phyloP scores from a whole-genome alignment of 352 stramenopile genomes.

The Phytophthora colocasiae region DNA sequence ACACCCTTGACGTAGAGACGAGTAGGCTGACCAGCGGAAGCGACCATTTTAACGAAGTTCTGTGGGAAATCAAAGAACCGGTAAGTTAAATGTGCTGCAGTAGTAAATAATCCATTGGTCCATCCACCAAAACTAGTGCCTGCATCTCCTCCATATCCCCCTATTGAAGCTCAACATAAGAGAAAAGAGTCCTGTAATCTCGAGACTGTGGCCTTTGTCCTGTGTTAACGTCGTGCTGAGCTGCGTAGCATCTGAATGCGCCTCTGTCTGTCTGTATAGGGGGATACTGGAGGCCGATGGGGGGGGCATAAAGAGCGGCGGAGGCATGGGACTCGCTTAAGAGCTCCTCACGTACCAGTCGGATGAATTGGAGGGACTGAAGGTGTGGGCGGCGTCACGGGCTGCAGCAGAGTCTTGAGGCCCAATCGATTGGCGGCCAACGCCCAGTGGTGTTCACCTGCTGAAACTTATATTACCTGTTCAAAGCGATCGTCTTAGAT shows the following conservation, averaged over 20 bases:
- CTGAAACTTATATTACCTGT: slow-evolving; percentile 30
- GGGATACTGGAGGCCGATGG: neutral
- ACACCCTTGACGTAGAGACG: slow-evolving; percentile 99
- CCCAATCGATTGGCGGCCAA: slow-evolving; percentile 84
- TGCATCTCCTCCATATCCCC: slow-evolving; percentile 6
- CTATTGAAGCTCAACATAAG: neutral
- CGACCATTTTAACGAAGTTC: slow-evolving; percentile 91
- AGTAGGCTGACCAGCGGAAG: slow-evolving; percentile 92
- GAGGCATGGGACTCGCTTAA: slow-evolving; percentile 6
- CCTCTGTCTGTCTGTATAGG: slow-evolving; percentile 2
- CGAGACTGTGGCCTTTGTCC: no score
- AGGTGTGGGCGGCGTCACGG: slow-evolving; percentile 57
- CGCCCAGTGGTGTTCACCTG: slow-evolving; percentile 41
- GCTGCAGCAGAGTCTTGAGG: slow-evolving; percentile 34
- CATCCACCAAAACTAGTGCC: slow-evolving; percentile 6
- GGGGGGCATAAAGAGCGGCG: neutral
- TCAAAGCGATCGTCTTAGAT: slow-evolving; percentile 17
- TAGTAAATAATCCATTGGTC: neutral
- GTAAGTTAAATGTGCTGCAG: slow-evolving; percentile 14
- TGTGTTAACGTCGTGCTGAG: slow-evolving; percentile 14
- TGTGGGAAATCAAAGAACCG: slow-evolving; percentile 34
- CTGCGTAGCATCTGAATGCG: slow-evolving; percentile 9
- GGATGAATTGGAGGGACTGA: slow-evolving; percentile 91
- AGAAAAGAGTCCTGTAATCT: neutral
- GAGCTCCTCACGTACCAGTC: slow-evolving; percentile 71